Conservation (phyloP, 192 early-diverging fungal species). For the Umbelopsis sp. region DNA sequence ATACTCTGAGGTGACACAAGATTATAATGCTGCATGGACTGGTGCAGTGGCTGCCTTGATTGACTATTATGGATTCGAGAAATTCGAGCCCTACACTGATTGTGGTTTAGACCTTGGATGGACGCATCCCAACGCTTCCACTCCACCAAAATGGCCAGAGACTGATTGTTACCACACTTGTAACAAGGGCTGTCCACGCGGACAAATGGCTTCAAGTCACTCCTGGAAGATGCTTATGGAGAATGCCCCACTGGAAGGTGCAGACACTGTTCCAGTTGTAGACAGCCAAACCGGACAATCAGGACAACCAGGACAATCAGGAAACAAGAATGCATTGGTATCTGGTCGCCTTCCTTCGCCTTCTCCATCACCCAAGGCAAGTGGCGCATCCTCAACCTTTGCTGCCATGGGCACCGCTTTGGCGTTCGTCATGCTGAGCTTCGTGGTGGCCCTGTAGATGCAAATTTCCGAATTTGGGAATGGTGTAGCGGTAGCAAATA, state of each 20-base stretch:
- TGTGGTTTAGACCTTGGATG: slow-evolving; percentile 43
- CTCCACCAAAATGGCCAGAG: slow-evolving; percentile 36
- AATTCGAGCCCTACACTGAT: slow-evolving; percentile 41
- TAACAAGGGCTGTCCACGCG: slow-evolving; percentile 41
- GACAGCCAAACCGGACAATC: too few species aligned
- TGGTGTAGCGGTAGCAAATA: too few species aligned
- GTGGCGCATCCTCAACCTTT: too few species aligned
- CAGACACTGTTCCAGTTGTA: neutral
- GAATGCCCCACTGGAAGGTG: neutral
- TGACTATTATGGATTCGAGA: slow-evolving; percentile 37
- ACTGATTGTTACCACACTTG: slow-evolving; percentile 49
- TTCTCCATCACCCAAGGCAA: too few species aligned
- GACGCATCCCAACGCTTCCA: slow-evolving; percentile 39
- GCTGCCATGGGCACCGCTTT: neutral
- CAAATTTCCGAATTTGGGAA: neutral
- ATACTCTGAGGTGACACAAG: slow-evolving; percentile 55
- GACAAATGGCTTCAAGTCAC: slow-evolving; percentile 33
- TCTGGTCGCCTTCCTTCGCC: neutral
- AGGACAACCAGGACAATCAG: neutral
- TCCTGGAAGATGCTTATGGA: slow-evolving; percentile 36
- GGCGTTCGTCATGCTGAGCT: neutral
- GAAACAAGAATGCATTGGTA: neutral
- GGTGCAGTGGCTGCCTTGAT: slow-evolving; percentile 43
- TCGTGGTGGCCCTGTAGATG: neutral
- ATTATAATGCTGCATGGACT: slow-evolving; percentile 43